Evolutionary conservation across 2,329 filamentous ascomycete genomes (phyloP), one percentile per base, ranked within the genome.

Genomic region (Fusarium sublunatum): DNA sequence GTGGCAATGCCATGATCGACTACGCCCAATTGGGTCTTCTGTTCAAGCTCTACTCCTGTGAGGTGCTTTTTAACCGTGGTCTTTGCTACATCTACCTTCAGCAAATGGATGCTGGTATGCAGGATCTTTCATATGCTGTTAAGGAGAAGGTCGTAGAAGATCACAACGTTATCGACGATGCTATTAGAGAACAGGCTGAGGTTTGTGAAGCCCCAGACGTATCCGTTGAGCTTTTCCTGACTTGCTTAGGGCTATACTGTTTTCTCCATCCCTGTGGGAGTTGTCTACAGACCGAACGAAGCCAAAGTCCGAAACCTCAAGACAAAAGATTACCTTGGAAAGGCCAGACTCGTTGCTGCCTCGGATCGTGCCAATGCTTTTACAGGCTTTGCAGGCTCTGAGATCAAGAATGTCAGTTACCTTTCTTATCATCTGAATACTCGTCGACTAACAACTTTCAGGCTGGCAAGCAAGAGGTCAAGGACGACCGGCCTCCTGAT

Each of bases 301-400:
- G 93, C 95, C 64, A 99, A 99, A 78, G 95, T 99, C 67, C 96
- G 96, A 78, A 99, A 99, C 73, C 82, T 99, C 71, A 97, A 97
- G 82, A 92, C 93, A 22, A 98, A 98, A 76, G 93, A 99, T 74
- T 99, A 99, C 72, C 87, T 99, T 4, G 95, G 95, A 60, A 97
- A 97, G 77, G 93, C 95, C n/a, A 87, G 92, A 58, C 82, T 99
- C 31, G 91, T 99, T 8, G 95, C 95, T 24, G 91, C 93, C 25
- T 91, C 92, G 2, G 92, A 96, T 71, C 85, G 89, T 52, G 80
- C 85, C 64, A 94, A 93, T 76, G 90, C 88, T 25, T 95, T 92
- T 70, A 94, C 90, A 40, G 92, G 92, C 40, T 94, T 93, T 75
- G 83, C 90, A 61, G 92, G 90, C 40, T 87, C 88, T 3, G 92